Conservation (phyloP, 148 eudicot species). For the Fagopyrum tataricum region DNA sequence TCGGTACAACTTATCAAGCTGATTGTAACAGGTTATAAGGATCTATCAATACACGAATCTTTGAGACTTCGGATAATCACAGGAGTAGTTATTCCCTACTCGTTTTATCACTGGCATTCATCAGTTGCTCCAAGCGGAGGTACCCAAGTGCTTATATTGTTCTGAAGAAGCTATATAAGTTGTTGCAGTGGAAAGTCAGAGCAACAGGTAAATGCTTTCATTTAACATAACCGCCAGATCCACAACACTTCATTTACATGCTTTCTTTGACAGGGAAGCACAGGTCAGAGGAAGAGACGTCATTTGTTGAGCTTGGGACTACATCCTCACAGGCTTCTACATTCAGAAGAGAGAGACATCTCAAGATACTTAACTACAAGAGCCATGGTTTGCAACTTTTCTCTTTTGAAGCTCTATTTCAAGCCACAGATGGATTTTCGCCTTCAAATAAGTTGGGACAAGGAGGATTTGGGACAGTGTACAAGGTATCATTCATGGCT, state of each 20-base stretch:
- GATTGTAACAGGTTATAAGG: background rate
- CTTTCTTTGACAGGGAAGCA: background rate
- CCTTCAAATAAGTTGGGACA: conserved; percentile 26
- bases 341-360: conserved; percentile 16
- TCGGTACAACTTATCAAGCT: background rate
- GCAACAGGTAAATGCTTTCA: background rate
- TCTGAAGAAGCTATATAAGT: background rate
- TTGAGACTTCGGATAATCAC: background rate
- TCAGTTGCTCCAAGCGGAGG: background rate
- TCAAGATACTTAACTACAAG: conserved; percentile 14
- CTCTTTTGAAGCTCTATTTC: conserved; percentile 22
- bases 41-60: background rate
- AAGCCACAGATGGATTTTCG: conserved; percentile 32
- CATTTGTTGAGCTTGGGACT: conserved; percentile 6
- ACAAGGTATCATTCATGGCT: conserved; percentile 27
- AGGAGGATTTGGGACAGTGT: conserved; percentile 43
- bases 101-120: background rate
- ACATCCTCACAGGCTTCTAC: background rate
- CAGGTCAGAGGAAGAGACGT: background rate
- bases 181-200: background rate
- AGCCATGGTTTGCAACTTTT: conserved; percentile 24
- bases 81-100: background rate
- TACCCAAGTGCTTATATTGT: background rate
- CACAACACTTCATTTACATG: background rate
- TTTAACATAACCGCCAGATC: too few species aligned